Evolutionary conservation across 352 stramenopile species (phyloP), one percentile per base, ranked within the genome.

Genomic region (Globisporangium paddicum): DNA sequence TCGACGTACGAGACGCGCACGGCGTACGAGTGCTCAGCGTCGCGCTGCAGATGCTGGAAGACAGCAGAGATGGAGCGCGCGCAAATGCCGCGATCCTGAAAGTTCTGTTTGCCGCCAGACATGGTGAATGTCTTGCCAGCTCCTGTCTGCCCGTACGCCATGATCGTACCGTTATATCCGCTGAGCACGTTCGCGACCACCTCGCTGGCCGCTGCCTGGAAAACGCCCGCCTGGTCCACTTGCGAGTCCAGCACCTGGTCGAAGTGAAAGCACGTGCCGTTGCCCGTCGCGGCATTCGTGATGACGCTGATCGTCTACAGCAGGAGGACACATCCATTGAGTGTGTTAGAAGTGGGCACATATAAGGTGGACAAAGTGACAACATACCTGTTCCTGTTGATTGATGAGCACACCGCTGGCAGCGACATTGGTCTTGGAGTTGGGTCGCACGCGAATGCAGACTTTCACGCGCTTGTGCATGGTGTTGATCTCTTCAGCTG

Each of bases 1-100:
- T 96, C 85, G n/a, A 96, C 68, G 64, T 90, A 95, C 21, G 75
- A 90, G 37, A 87, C 79, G 30, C 71, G 86, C 32, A 95, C 67
- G 1, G 59, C 64, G 35, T 78, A 88, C 19, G 69, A 63, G 49
- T 87, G 67, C 38, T 84, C 70, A 0, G 57, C 63, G 26, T 89
- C 77, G 3, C 69, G 62, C 28, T 84, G 57, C 26, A 82, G 72
- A 7, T 63, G 66, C 50, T 79, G 68, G 53, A 90, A 90, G 35
- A 89, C 63, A 25, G 57, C 64, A n/a, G 75, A 75, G 34, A 90
- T 72, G 13, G 82, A 55, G 18, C 80, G 74, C 19, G 80, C 76
- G 26, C 74, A 82, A 19, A 92, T 72, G 55, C 82, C 79, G 7
- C 79, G 76, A 37, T 89, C 73, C 37, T 87, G 66, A 30, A 87